Evolutionary conservation across 208 protist species (phyloP), one percentile per base, ranked within the genome.

Genomic region (Trypanosoma conorhini): DNA sequence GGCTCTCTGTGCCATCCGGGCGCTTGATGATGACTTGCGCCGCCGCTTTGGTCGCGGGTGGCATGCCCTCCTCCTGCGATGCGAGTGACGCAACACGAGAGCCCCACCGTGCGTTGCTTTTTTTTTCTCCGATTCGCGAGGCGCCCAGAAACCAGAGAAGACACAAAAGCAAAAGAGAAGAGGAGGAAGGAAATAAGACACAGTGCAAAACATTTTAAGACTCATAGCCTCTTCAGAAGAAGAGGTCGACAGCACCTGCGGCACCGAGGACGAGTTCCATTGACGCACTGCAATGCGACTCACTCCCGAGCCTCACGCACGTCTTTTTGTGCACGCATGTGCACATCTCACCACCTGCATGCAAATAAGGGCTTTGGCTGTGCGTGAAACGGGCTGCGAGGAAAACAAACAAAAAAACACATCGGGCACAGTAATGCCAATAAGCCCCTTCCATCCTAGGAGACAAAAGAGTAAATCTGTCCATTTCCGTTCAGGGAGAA

Each of bases 11-110:
- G 54, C 85, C 81, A 62, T 94, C 82, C 1, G 80, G 87, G 22
- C 85, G 79, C 13, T 67, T 77, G 48, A 96, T 86, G 67, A 85
- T 74, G 33, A 96, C 72, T 46, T 92, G 74, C 1, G 82, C 86
- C 0, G 83, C 62, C 0, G 81, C 76, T 50, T 82, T 86, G 56
- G 75, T 83, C 15, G 74, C 67, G 8, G 74, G 52, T 22, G 59
- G 54, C 78, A 74, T 77, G 56, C 9, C 26, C 13, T 57, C 52
- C 26, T 61, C 30, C 33, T 28, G 19, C 19, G 13, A 62, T 9
- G n/a, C 9, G 38, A n/a, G 13, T 7, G 42, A 24, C 33, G 3
- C 31, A 54, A 54, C 38, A 19, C 24, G 9, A 2, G 46, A 15
- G 15, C 10, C 48, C 1, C 48, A 4, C 48, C 1, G 15, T 52